Base-by-base conservation (phyloP, 2,329 filamentous ascomycete genomes). In the Aspergillus sp. region DNA sequence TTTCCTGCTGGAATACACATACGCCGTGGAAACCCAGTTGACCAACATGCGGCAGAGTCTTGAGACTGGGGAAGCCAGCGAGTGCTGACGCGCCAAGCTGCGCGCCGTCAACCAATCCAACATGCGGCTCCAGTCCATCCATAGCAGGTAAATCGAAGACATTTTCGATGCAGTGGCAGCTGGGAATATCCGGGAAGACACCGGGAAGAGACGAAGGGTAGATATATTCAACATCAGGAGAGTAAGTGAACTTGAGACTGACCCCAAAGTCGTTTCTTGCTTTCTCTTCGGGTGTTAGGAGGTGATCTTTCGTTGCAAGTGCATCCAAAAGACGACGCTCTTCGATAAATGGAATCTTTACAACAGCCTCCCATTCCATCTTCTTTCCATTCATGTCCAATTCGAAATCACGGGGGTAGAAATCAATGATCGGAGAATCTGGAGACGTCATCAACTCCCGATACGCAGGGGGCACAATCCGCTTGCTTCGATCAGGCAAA, bases 351-450 rank as follows among this genome's bases (percentile, higher is more conserved):
- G 93, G 93, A 60, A 98, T 98, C 68, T 97, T 98, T 52, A 98
- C 90, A 32, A 98, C 91, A 27, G 93, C 93, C 64, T 98, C 93
- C 93, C 93, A 98, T 51, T 98, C 94, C 86, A 95, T 94, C 72
- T 95, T 98, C 74, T 98, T 98, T 47, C 93, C 94, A 57, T 98
- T 97, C 93, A 98, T 97, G 64, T 98, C 94, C 33, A 98, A 76
- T 53, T 94, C 89, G 59, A 98, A 98, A 58, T 98, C 93, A 56
- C 91, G 81, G 2, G 93, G 93, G 59, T 98, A 98, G 65, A 98
- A 98, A 63, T 98, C 93, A 59, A 95, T 86, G 64, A 98, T 98
- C 2, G 93, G 90, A 11, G 91, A 97, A 11, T 86, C 80, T 2
- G 85, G 77, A 43, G 87, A 87, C 2, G 89, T 96, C 93, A 98